Percentiles rank a stretch among this genome's conserved stretches.
phyloP scores from a whole-genome alignment of 305 asterid genomes.

The Fraxinus sp. region DNA sequence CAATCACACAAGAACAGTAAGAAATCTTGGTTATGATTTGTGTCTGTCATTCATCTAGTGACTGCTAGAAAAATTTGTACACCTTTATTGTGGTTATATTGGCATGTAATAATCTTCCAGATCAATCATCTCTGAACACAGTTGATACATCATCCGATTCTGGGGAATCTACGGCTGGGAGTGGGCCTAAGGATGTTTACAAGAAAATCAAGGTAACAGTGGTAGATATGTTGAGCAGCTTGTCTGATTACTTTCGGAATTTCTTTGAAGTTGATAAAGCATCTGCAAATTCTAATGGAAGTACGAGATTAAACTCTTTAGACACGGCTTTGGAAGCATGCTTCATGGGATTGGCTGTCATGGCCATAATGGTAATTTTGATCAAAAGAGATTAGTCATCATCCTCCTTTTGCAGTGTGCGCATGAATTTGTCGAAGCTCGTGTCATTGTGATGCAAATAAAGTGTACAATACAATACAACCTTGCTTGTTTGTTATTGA shows the following conservation, averaged over 20 bases:
- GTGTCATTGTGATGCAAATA: not conserved
- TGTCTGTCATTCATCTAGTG: not conserved
- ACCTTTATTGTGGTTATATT: not conserved
- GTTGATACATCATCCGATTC: slow-evolving; percentile 2
- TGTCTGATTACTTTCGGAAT: slow-evolving; percentile 53
- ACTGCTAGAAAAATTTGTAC: not conserved
- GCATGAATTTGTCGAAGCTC: slow-evolving; percentile 47
- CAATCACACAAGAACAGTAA: slow-evolving; percentile 47
- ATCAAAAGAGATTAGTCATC: slow-evolving; percentile 46
- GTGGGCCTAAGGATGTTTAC: slow-evolving; percentile 25
- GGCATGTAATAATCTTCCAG: slow-evolving; percentile 23
- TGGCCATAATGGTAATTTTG: slow-evolving; percentile 70
- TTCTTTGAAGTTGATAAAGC: slow-evolving; percentile 48
- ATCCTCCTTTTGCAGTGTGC: not conserved
- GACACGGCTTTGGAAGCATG: slow-evolving; percentile 46
- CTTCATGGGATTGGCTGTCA: slow-evolving; percentile 62
- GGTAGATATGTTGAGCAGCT: slow-evolving; percentile 54
- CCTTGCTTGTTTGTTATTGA: not conserved
- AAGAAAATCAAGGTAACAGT: slow-evolving; percentile 43
- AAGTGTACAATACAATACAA: not conserved
- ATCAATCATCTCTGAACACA: slow-evolving; percentile 27
- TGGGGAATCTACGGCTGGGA: slow-evolving; percentile 7
- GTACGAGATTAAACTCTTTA: slow-evolving; percentile 23
- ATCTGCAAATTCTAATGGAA: slow-evolving; percentile 33
- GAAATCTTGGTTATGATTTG: slow-evolving; percentile 13